These are phyloP conservation scores for Daldinia decipiens DNA, from an alignment of 495 filamentous ascomycete genomes.

Conservation along the genomic window DNA sequence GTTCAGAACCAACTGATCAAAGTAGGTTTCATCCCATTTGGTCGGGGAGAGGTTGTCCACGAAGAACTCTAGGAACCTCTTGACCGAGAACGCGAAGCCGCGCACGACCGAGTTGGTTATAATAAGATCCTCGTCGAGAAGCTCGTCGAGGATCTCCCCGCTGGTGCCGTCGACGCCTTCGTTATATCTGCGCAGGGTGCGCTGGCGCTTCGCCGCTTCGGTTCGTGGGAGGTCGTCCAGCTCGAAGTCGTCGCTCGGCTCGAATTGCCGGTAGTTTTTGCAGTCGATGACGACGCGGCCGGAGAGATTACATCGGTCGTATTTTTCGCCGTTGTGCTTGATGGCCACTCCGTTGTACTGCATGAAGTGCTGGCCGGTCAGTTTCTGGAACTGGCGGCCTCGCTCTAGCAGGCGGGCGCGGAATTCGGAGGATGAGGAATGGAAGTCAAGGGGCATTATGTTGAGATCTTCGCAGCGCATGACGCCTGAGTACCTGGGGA, in stretches of 20 bases:
- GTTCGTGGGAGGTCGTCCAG: slow-evolving; percentile 29
- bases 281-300: slow-evolving; percentile 49
- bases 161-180: slow-evolving; percentile 10
- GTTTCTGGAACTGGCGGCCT: slow-evolving; percentile 45
- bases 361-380: slow-evolving; percentile 26
- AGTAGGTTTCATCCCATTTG: slow-evolving; percentile 51
- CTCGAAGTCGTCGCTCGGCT: slow-evolving; percentile 46
- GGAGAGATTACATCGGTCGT: slow-evolving; percentile 9
- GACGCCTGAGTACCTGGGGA: slow-evolving; percentile 47
- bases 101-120: slow-evolving; percentile 49
- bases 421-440: slow-evolving; percentile 29
- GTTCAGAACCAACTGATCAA: slow-evolving; percentile 66
- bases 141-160: slow-evolving; percentile 21
- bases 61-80: slow-evolving; percentile 51
- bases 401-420: slow-evolving; percentile 43
- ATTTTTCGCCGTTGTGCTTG: slow-evolving; percentile 1
- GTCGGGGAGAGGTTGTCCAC: slow-evolving; percentile 45
- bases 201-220: slow-evolving; percentile 34
- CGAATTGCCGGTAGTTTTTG: slow-evolving; percentile 48
- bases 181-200: slow-evolving; percentile 13
- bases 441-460: slow-evolving; percentile 44
- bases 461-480: slow-evolving; percentile 43
- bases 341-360: slow-evolving; percentile 28
- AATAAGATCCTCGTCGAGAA: slow-evolving; percentile 47
- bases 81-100: slow-evolving; percentile 50